These are phyloP conservation scores for Blakeslea trispora DNA, from an alignment of 371 early-diverging fungal genomes.

Conservation along the genomic window DNA sequence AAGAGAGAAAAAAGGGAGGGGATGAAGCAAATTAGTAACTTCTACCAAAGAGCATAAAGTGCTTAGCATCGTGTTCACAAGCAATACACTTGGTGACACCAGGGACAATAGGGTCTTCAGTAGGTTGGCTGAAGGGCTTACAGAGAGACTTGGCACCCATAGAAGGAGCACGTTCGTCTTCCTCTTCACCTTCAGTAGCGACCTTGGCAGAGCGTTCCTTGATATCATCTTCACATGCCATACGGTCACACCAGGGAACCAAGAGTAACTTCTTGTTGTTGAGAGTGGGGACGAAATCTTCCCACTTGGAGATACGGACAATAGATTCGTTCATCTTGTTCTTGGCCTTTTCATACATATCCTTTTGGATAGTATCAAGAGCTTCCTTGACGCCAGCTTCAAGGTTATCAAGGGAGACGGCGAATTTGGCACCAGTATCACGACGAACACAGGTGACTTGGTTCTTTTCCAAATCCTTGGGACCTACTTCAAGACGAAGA, in stretches of 20 bases:
- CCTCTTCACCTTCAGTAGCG: slow-evolving; percentile 71
- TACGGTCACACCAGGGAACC: slow-evolving; percentile 97
- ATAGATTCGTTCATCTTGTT: slow-evolving; percentile 78
- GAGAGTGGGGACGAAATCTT: slow-evolving; percentile 90
- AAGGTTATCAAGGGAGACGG: slow-evolving; percentile 69
- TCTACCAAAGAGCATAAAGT: slow-evolving; percentile 89
- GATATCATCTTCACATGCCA: slow-evolving; percentile 96
- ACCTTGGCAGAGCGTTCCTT: slow-evolving; percentile 87
- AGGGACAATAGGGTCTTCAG: slow-evolving; percentile 71
- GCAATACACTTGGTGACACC: slow-evolving; percentile 84
- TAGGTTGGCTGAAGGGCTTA: slow-evolving; percentile 95
- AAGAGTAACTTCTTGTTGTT: slow-evolving; percentile 89
- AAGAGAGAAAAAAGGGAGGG: neutral
- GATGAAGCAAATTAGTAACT: slow-evolving; percentile 72
- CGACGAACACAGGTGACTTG: slow-evolving; percentile 88
- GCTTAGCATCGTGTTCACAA: slow-evolving; percentile 82
- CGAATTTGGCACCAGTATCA: slow-evolving; percentile 75
- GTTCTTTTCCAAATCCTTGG: slow-evolving; percentile 90
- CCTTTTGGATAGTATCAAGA: slow-evolving; percentile 87
- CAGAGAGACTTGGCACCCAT: slow-evolving; percentile 99
- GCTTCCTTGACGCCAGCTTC: slow-evolving; percentile 60
- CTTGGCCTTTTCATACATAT: slow-evolving; percentile 93
- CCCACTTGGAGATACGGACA: slow-evolving; percentile 81
- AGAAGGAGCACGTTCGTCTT: slow-evolving; percentile 94
- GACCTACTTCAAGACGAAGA: slow-evolving; percentile 97